phyloP scores from a whole-genome alignment of 179 eudicot species.

The Beta macrorhiza region DNA sequence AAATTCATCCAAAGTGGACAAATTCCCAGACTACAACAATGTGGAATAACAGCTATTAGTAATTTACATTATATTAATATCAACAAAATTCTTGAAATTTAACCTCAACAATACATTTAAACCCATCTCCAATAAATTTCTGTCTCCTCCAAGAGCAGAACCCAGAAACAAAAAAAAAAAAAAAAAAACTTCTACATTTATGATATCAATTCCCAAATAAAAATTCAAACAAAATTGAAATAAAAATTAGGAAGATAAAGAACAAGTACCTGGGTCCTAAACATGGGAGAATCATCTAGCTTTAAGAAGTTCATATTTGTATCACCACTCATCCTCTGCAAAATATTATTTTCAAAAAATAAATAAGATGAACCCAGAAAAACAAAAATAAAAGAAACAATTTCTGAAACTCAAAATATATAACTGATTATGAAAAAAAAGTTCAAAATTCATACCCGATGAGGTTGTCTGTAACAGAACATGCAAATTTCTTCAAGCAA shows the following conservation, averaged over 20 bases:
- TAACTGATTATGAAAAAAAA: neutral
- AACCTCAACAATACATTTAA: too few species aligned
- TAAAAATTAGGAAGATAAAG: neutral
- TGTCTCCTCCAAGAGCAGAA: neutral
- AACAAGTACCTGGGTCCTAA: slow-evolving; percentile 42
- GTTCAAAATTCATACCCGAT: slow-evolving; percentile 22
- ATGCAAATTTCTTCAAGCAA: slow-evolving; percentile 25
- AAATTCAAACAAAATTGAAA: neutral
- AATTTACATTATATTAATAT: neutral
- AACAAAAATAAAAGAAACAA: neutral
- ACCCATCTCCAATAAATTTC: too few species aligned
- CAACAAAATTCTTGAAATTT: neutral
- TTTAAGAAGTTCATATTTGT: slow-evolving; percentile 42
- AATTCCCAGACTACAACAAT: neutral
- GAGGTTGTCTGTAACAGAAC: slow-evolving; percentile 36
- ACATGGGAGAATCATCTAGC: slow-evolving; percentile 71
- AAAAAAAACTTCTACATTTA: too few species aligned
- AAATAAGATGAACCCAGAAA: neutral
- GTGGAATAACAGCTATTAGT: neutral
- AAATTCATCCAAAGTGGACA: neutral
- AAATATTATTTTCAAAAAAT: neutral
- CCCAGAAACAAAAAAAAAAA: neutral
- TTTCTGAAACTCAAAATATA: neutral
- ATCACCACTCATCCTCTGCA: slow-evolving; percentile 30
- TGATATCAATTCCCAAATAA: too few species aligned